Percentiles rank a stretch among this genome's conserved stretches.
Evolutionary conservation across 257 asterid species (phyloP).

Genomic region (Solanum pimpinellifolium): DNA sequence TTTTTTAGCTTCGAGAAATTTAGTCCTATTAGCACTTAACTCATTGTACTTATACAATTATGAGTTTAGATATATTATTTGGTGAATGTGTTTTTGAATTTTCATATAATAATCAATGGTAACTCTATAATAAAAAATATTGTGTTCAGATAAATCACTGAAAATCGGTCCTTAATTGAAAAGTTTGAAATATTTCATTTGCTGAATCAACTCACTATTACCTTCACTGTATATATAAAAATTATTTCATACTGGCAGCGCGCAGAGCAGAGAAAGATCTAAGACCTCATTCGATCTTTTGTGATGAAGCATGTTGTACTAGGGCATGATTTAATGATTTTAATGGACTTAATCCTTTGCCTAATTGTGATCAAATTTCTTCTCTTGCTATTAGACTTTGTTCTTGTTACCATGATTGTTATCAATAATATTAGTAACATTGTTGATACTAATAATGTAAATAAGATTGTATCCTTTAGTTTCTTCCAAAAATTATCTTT

Average conservation of each 20-base stretch:
- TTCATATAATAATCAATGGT: background rate
- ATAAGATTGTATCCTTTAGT: background rate
- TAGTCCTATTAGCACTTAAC: background rate
- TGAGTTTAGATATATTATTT: background rate
- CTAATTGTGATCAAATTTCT: background rate
- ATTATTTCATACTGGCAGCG: background rate
- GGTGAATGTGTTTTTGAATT: background rate
- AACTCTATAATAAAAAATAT: background rate
- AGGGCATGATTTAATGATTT: background rate
- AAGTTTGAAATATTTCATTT: background rate
- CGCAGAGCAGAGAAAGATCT: background rate
- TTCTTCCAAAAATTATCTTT: background rate
- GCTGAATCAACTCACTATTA: no score
- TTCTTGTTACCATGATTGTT: background rate
- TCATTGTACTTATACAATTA: background rate
- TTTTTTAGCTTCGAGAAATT: background rate
- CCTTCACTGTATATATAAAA: background rate
- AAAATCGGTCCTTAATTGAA: background rate
- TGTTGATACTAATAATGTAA: background rate
- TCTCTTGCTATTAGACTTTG: background rate
- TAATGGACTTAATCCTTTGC: background rate
- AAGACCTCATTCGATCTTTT: background rate
- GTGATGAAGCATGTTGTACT: background rate
- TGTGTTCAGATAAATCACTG: background rate
- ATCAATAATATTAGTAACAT: background rate